Evolutionary conservation across 768 basidiomycete species (phyloP).

Genomic region (Boletus tomentosulus): DNA sequence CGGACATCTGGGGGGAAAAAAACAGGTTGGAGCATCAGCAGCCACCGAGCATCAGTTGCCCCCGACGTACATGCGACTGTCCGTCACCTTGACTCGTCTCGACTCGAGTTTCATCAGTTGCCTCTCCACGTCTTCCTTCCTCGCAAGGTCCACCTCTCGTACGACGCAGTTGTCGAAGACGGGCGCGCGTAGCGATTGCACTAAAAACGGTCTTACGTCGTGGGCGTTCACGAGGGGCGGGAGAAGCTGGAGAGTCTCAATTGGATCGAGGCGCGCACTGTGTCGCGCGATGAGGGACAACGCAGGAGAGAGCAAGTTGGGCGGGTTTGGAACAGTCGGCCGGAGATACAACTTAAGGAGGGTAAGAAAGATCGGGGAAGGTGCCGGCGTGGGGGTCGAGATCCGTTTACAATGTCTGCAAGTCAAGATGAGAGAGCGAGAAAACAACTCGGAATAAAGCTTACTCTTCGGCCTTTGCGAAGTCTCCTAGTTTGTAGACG

Average conservation of each 20-base stretch:
- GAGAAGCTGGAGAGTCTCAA: constrained; percentile 78
- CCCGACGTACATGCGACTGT: constrained; percentile 80
- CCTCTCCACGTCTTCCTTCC: constrained; percentile 72
- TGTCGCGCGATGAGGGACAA: constrained; percentile 85
- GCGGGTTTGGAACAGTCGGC: constrained; percentile 49
- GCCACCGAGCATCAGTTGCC: not conserved
- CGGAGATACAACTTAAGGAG: constrained; percentile 86
- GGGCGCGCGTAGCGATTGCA: constrained; percentile 62
- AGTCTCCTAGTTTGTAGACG: constrained; percentile 82
- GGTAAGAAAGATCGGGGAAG: constrained; percentile 70
- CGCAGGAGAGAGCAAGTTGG: constrained; percentile 72
- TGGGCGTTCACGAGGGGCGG: constrained; percentile 86
- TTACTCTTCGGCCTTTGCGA: constrained; percentile 79
- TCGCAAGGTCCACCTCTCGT: constrained; percentile 65
- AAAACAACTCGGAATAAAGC: constrained; percentile 16
- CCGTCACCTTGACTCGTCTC: constrained; percentile 82
- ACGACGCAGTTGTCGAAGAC: constrained; percentile 68
- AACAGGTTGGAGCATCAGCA: not conserved
- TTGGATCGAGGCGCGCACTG: constrained; percentile 73
- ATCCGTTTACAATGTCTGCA: constrained; percentile 85
- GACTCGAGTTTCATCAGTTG: constrained; percentile 73
- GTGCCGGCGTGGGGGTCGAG: constrained; percentile 55
- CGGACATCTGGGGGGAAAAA: constrained; percentile 62
- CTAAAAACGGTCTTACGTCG: constrained; percentile 74
- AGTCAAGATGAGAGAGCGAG: not conserved